Evolutionary conservation across 805 yeast genomes (phyloP).

Genomic region (Saturnispora zaruensis): DNA sequence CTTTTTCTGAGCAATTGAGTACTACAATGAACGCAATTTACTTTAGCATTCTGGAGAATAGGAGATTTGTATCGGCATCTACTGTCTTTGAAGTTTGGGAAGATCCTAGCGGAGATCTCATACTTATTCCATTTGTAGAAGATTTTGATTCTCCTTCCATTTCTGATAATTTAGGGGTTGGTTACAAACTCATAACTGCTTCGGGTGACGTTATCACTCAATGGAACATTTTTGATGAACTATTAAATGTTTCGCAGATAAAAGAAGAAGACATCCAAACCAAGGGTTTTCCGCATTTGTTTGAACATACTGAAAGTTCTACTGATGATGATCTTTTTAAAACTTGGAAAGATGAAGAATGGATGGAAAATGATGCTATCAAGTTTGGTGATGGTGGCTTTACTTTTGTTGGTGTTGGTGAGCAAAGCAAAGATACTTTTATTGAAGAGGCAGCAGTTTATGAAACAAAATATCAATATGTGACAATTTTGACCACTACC

Average conservation of each 20-base stretch:
- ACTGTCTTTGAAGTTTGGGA: constrained; percentile 23
- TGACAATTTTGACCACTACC: constrained; percentile 12
- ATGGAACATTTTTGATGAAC: not conserved
- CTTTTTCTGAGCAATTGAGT: constrained; percentile 1
- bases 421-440: not conserved
- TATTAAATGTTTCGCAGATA: constrained; percentile 11
- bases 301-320: constrained; percentile 15
- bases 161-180: constrained; percentile 9
- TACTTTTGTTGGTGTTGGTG: constrained; percentile 24
- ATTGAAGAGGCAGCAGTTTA: not conserved
- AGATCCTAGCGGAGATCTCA: constrained; percentile 20
- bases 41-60: constrained; percentile 16
- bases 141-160: not conserved
- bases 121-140: constrained; percentile 18
- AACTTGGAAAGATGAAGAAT: constrained; percentile 13
- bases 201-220: constrained; percentile 8
- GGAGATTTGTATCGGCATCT: constrained; percentile 11
- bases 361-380: constrained; percentile 9
- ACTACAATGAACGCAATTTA: constrained; percentile 12
- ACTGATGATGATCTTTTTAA: not conserved
- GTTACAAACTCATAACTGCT: constrained; percentile 10
- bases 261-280: constrained; percentile 23
- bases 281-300: constrained; percentile 24
- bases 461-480: constrained; percentile 4
- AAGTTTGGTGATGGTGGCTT: constrained; percentile 22